Base-by-base conservation (phyloP, 2,329 filamentous ascomycete species). In the Metarhizium humberi region DNA sequence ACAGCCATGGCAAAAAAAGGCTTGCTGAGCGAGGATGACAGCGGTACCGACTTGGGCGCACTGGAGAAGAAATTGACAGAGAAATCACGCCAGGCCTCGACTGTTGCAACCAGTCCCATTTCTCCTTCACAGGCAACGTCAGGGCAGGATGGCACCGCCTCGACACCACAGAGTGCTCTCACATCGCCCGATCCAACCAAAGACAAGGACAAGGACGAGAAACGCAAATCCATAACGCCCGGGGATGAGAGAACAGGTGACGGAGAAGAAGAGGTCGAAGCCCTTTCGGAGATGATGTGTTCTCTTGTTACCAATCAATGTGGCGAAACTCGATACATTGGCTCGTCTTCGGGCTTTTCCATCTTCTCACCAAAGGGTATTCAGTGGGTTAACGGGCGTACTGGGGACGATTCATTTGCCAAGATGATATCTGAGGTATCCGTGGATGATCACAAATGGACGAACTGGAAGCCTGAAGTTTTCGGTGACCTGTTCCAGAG, bases 361-460 rank as follows among this genome's bases (percentile, higher is more conserved):
- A 99, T 99, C 63, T 97, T 99, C 75, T 97, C 92, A 0, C 94
- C 92, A 14, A 96, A 96, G 69, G 94, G 94, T 48, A 95, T 99
- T 54, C 88, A 96, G 69, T 99, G 94, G 94, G 92, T 99, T 53
- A 97, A 96, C 64, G 86, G 94, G 62, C 96, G 95, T 75, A 97
- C 92, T 2, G 94, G 94, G n/a, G 94, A 99, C 67, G 84, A 80
- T 25, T 95, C 91, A 0, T 99, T 99, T 71, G 89, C 95, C 68
- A 82, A 89, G 55, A 97, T 96, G 88, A 96, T 99, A 55, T 87
- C 87, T 2, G 86, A 90, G 53, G 88, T 92, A n/a, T 90, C 88
- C 30, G 85, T 95, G 46, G 90, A 96, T 63, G 90, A 96, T 64
- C 90, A 94, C 71, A 96, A 95, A 68, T 96, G 90, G 88, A 90